These are phyloP conservation scores for Orychophragmus violaceus DNA, from an alignment of 345 rosid species.

Conservation along the genomic window DNA sequence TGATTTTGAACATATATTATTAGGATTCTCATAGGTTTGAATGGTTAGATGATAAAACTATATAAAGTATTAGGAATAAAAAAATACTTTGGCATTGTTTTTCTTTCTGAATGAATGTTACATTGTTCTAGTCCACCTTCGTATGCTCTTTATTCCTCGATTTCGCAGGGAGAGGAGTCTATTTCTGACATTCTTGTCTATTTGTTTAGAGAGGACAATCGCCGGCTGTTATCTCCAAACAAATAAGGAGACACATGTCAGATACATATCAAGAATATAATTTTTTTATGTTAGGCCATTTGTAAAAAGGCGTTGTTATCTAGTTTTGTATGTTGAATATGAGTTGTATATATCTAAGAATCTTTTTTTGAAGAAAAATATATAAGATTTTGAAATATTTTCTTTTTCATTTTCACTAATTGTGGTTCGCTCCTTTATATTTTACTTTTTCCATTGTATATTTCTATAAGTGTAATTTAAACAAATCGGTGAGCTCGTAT, in stretches of 20 bases:
- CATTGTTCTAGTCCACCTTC: too few relatives aligned
- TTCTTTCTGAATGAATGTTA: too few relatives aligned
- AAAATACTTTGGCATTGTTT: background rate
- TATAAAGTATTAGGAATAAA: background rate
- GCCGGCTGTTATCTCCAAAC: conserved; percentile 7
- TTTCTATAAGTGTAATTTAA: background rate
- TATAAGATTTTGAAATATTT: background rate
- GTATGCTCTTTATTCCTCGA: too few relatives aligned
- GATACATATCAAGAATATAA: conserved; percentile 1
- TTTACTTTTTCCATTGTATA: background rate
- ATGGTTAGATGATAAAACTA: background rate
- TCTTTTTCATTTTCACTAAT: background rate
- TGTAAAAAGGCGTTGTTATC: conserved; percentile 9
- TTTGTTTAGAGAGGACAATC: too few relatives aligned
- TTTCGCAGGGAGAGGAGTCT: too few relatives aligned
- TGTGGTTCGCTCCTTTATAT: background rate
- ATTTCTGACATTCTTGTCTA: too few relatives aligned
- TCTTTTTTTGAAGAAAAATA: background rate
- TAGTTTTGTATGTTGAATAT: background rate
- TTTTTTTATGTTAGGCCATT: background rate
- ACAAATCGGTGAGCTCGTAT: background rate
- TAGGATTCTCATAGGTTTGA: background rate
- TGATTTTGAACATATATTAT: background rate
- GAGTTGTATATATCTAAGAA: background rate
- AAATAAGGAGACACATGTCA: conserved; percentile 2